Evolutionary conservation across 345 rosid genomes (phyloP).

Genomic region (Bruguiera parviflora): DNA sequence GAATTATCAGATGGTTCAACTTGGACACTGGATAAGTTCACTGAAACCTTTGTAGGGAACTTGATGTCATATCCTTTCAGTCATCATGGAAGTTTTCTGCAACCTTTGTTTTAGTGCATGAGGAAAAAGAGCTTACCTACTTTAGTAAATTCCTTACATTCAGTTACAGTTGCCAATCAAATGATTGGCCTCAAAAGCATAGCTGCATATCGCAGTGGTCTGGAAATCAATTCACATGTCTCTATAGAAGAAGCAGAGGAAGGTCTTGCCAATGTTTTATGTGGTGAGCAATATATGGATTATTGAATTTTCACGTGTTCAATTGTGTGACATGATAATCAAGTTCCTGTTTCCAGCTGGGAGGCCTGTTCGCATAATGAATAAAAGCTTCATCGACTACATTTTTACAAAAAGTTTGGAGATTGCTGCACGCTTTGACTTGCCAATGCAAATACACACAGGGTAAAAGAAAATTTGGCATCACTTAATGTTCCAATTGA

Average conservation of each 20-base stretch:
- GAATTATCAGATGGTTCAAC: slow-evolving; percentile 40
- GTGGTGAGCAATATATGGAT: slow-evolving; percentile 38
- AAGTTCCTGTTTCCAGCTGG: slow-evolving; percentile 52
- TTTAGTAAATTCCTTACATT: slow-evolving; percentile 45
- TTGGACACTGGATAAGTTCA: slow-evolving; percentile 73
- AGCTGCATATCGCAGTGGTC: slow-evolving; percentile 91
- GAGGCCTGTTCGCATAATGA: slow-evolving; percentile 56
- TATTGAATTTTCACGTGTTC: slow-evolving; percentile 7
- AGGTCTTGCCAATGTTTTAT: slow-evolving; percentile 63
- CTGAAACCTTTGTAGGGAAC: slow-evolving; percentile 42
- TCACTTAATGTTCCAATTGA: slow-evolving; percentile 4
- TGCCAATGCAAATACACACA: slow-evolving; percentile 94
- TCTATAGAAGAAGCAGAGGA: slow-evolving; percentile 57
- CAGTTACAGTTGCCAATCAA: slow-evolving; percentile 47
- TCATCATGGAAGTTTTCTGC: slow-evolving; percentile 15
- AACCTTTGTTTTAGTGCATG: slow-evolving; percentile 2
- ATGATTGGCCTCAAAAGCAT: slow-evolving; percentile 75
- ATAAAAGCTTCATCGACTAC: slow-evolving; percentile 80
- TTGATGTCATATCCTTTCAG: slow-evolving; percentile 83
- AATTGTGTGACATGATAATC: slow-evolving; percentile 17
- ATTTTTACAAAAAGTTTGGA: slow-evolving; percentile 61
- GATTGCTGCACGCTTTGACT: slow-evolving; percentile 50
- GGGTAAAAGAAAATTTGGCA: slow-evolving; percentile 51
- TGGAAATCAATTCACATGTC: slow-evolving; percentile 67
- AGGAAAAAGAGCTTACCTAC: background rate